Evolutionary conservation across 352 stramenopile genomes (phyloP).

Genomic region (Elongisporangium senticosum): DNA sequence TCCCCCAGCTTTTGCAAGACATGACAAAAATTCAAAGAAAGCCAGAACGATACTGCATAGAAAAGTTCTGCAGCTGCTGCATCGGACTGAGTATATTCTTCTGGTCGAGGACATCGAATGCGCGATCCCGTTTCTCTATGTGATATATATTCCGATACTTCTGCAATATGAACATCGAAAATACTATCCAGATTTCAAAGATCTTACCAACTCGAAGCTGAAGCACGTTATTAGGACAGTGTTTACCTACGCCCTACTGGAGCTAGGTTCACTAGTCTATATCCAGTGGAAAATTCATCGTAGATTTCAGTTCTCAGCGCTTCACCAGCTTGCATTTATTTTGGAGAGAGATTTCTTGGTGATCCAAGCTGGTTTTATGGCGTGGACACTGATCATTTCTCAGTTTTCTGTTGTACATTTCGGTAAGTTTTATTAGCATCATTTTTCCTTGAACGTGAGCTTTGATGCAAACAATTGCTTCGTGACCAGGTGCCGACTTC

Average conservation of each 20-base stretch:
- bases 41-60: not conserved
- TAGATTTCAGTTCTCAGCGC: conserved; percentile 5
- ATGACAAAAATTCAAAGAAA: too few species aligned
- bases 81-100: not conserved
- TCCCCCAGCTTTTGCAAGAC: too few species aligned
- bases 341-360: conserved; percentile 16
- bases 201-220: conserved; percentile 1
- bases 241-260: conserved; percentile 9
- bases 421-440: conserved; percentile 3
- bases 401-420: conserved; percentile 26
- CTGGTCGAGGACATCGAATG: conserved; percentile 6
- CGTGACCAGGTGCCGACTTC: too few species aligned
- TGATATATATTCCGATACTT: conserved; percentile 3
- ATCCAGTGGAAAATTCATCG: conserved; percentile 8
- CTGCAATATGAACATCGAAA: not conserved
- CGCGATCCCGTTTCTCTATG: conserved; percentile 5
- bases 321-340: conserved; percentile 22
- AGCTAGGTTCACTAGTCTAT: conserved; percentile 10
- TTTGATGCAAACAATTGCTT: too few species aligned
- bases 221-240: conserved; percentile 11
- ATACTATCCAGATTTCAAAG: conserved; percentile 5
- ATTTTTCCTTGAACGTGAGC: too few species aligned
- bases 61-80: not conserved
- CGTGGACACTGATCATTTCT: conserved; percentile 21
- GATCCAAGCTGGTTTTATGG: conserved; percentile 16